Percentiles rank a stretch among this genome's conserved stretches.
Conservation (phyloP, 179 eudicot genomes). For the Patellifolia procumbens region DNA sequence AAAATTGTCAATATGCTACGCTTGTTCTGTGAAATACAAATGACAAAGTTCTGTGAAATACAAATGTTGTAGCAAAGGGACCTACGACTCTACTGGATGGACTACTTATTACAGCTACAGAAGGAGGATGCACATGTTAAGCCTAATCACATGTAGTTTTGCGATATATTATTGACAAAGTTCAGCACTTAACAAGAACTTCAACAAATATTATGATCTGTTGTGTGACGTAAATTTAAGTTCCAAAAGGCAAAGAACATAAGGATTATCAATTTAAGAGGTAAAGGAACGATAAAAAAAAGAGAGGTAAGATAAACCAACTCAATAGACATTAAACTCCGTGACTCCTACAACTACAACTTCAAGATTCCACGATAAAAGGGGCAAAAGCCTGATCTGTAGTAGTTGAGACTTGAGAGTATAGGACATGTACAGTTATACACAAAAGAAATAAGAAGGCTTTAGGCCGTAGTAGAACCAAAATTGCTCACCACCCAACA, state of each 20-base stretch:
- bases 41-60: too few relatives aligned
- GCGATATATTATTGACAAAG: neutral
- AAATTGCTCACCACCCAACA: constrained; percentile 81
- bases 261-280: neutral
- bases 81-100: too few relatives aligned
- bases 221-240: too few relatives aligned
- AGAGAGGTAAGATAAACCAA: too few relatives aligned
- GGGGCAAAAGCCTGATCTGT: neutral
- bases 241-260: neutral
- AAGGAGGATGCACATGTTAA: neutral
- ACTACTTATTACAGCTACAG: too few relatives aligned
- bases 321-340: too few relatives aligned
- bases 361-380: neutral
- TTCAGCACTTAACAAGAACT: too few relatives aligned
- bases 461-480: neutral
- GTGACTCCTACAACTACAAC: neutral
- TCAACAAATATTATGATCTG: too few relatives aligned
- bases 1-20: too few relatives aligned
- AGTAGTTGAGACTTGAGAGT: neutral
- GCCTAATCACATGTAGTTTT: neutral
- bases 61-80: too few relatives aligned
- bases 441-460: too few relatives aligned
- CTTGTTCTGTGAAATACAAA: too few relatives aligned
- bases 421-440: neutral
- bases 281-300: neutral